Evolutionary conservation across 108 stramenopile species (phyloP).

Genomic region (Cyclotella choctawhatcheeana): DNA sequence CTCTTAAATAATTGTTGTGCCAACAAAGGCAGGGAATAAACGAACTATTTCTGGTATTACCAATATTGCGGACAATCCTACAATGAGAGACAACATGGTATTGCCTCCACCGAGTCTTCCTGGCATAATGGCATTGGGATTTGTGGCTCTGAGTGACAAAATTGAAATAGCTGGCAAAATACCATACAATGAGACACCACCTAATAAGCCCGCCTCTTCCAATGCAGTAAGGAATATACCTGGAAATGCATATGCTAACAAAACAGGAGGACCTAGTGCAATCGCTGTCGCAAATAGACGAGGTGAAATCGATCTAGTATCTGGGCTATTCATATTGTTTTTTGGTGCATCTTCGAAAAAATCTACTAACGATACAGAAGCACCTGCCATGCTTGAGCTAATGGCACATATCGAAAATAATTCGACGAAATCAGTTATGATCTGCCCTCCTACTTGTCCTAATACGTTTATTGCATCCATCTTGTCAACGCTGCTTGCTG

Average conservation of each 20-base stretch:
- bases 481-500: neutral
- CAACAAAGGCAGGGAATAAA: neutral
- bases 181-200: conserved; percentile 52
- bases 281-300: conserved; percentile 38
- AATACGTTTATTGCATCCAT: conserved; percentile 37
- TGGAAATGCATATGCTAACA: conserved; percentile 43
- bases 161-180: conserved; percentile 48
- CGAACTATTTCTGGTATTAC: conserved; percentile 39
- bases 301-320: neutral
- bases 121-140: conserved; percentile 30
- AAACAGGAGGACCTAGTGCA: conserved; percentile 44
- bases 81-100: conserved; percentile 24
- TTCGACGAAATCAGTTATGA: conserved; percentile 41
- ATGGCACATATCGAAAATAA: conserved; percentile 51
- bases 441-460: conserved; percentile 26
- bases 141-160: conserved; percentile 26
- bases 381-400: conserved; percentile 58
- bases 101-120: conserved; percentile 45
- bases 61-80: conserved; percentile 33
- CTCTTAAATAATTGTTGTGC: neutral
- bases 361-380: conserved; percentile 55
- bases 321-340: neutral
- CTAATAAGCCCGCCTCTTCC: conserved; percentile 51
- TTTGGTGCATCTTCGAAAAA: conserved; percentile 49
- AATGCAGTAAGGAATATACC: conserved; percentile 45